These are phyloP conservation scores for Saccharomycopsis olivae DNA, from an alignment of 805 yeast genomes.

Conservation along the genomic window DNA sequence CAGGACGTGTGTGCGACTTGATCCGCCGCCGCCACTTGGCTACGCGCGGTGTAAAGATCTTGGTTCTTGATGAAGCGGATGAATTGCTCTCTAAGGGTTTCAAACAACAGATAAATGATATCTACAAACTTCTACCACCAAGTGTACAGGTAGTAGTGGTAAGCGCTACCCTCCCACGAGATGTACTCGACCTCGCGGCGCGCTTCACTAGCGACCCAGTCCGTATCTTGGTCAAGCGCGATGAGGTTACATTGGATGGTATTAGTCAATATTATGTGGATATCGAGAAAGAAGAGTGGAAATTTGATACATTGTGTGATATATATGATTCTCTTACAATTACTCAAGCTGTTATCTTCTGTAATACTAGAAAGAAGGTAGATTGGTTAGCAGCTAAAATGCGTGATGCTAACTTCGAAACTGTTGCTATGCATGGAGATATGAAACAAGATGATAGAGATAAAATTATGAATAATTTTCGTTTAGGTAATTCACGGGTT, in stretches of 20 bases:
- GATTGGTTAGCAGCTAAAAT: conserved; percentile 76
- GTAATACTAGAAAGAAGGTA: conserved; percentile 91
- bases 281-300: conserved; percentile 89
- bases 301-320: conserved; percentile 90
- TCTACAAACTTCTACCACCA: conserved; percentile 79
- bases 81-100: conserved; percentile 91
- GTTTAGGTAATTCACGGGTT: conserved; percentile 89
- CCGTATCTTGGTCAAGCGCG: conserved; percentile 87
- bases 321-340: conserved; percentile 90
- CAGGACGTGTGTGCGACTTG: conserved; percentile 96
- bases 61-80: conserved; percentile 96
- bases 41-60: conserved; percentile 81
- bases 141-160: conserved; percentile 90
- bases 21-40: conserved; percentile 79
- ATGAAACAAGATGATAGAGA: conserved; percentile 93
- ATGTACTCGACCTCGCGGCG: conserved; percentile 81
- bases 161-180: conserved; percentile 90
- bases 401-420: conserved; percentile 75
- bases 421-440: conserved; percentile 92
- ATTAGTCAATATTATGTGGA: conserved; percentile 86
- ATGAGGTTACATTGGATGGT: conserved; percentile 92
- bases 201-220: conserved; percentile 94
- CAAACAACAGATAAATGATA: conserved; percentile 91
- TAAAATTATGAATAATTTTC: conserved; percentile 88
- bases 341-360: conserved; percentile 95